Conservation (phyloP, 495 filamentous ascomycete genomes). For the Annulohypoxylon maeteangense region DNA sequence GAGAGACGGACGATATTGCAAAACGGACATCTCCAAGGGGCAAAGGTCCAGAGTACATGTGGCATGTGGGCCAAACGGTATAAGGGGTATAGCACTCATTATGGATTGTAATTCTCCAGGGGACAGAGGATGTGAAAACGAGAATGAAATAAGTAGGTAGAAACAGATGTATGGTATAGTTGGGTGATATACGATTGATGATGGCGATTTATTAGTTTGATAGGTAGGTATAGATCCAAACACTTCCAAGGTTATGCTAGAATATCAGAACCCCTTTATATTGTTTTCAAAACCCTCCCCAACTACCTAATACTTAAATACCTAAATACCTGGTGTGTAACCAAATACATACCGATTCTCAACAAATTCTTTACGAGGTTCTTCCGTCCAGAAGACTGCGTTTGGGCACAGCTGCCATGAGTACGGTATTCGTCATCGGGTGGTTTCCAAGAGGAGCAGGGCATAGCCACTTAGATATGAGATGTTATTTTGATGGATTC, state of each 20-base stretch:
- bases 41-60: constrained; percentile 53
- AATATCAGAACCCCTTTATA: neutral
- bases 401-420: neutral
- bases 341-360: neutral
- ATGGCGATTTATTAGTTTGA: neutral
- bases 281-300: neutral
- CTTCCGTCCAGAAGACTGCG: neutral
- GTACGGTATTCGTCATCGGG: neutral
- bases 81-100: neutral
- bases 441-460: neutral
- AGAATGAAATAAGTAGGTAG: neutral
- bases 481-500: neutral
- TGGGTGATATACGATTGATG: neutral
- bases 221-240: neutral
- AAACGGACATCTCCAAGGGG: constrained; percentile 49
- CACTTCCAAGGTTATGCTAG: neutral
- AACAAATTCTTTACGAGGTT: neutral
- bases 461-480: neutral
- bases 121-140: neutral
- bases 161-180: neutral
- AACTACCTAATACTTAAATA: too few relatives aligned
- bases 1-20: constrained; percentile 48
- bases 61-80: constrained; percentile 42
- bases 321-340: too few relatives aligned
- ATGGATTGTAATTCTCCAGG: neutral